Base-by-base conservation (phyloP, 2,329 filamentous ascomycete genomes). In the Cryphonectria japonica region DNA sequence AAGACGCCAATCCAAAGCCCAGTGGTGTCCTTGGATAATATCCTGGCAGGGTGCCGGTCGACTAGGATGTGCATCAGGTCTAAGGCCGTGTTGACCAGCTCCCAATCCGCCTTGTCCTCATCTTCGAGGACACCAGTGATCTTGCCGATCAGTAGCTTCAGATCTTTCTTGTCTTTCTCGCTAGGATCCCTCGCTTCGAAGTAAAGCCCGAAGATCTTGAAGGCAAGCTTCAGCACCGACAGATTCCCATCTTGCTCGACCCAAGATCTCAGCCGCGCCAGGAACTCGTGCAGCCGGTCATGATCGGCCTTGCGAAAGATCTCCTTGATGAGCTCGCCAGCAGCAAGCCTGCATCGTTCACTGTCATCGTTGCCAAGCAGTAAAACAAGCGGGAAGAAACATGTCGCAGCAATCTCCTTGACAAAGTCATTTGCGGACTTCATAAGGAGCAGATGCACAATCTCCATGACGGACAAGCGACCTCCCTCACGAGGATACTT, bases 381-480 rank as follows among this genome's bases (percentile, higher is more conserved):
- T 76, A 97, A 89, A 66, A 98, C 89, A 7, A 99, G 82, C 0
- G 95, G 94, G 32, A 97, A 86, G 83, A 98, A 99, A 78, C 94
- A 93, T 29, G 90, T 92, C 1, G 89, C 89, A 0, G 93, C 87
- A 46, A 97, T 88, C 75, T 97, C 93, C 78, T 97, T 93, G 9
- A 95, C 89, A 62, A 95, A 89, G 37, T 94, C 92, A 54, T 94
- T 89, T 0, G 92, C 91, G 5, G 95, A 91, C 81, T 98, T 98
- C 74, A 89, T 90, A 32, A 98, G 85, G n/a, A 99, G 85, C 60
- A 95, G 85, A 78, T 97, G 92, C 62, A 98, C 86, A 3, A 95
- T 90, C 81, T 99, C 96, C 89, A 99, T 93, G 39, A 98, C 93
- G 0, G 95, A 98, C 72, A 97, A 86, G 52, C 97, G 89, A 39